Evolutionary conservation across 306 rosid genomes (phyloP), one percentile per base, ranked within the genome.

Genomic region (Lablab purpureus): DNA sequence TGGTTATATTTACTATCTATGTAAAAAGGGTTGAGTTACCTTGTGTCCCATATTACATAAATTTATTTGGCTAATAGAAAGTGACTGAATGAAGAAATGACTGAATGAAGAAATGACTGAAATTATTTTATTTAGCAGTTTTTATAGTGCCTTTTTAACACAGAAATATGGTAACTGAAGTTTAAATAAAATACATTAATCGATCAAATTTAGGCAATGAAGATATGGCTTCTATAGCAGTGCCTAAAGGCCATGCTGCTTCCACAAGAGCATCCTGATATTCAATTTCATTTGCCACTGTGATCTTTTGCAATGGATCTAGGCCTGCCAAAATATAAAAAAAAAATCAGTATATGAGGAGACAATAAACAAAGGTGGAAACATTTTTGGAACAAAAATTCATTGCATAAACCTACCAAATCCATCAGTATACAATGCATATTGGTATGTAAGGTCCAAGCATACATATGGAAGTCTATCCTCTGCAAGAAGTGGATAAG

Each of bases 161-260:
- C 4, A 41, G 14, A 40, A 37, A 77, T 17, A 32, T 8, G 10
- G 5, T 10, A 22, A 0, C 18, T 25, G 1, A n/a, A 75, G 15
- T 71, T 32, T 59, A 81, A 32, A 75, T 27, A 34, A 81, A 74
- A 47, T 81, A 81, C 85, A 81, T 67, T 2, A 81, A 22, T 22
- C 18, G 11, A 5, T 74, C 56, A 81, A 81, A 67, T 12, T 46
- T 67, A 56, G 76, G 58, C 25, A 90, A 81, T 0, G 91, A 41
- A 17, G 96, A 90, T 27, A 90, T 87, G 13, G 94, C 94, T 82
- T 75, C 94, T 5, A 91, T 90, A 34, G 98, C 98, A 66, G 90
- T 89, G 73, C 98, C 98, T 37, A 93, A 80, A 15, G 97, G 90
- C 98, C 98, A 91, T 37, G 94, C 89, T 11, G 94, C 92, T 73